Base-by-base conservation (phyloP, 106 monocot genomes). In the Allium cepa region DNA sequence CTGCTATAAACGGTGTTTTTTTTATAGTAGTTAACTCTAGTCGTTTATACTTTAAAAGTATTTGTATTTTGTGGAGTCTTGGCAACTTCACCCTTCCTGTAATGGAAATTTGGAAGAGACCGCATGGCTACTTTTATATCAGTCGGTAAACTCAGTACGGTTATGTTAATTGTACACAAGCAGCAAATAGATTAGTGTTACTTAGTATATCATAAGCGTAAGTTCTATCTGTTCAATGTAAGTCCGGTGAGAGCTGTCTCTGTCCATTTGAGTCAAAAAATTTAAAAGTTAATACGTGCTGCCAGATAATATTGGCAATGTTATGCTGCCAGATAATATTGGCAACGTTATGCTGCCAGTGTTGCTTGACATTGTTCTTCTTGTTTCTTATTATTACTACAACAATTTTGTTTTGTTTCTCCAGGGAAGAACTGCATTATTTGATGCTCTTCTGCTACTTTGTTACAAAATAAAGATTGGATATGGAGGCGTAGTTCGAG, bases 391-490 rank as follows among this genome's bases (percentile, higher is more conserved):
- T 46, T 64, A n/a, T n/a, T n/a, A 64, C 48, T 16, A 47, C 63
- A 46, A 48, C 3, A 36, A 1, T 4, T 4, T 49, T 10, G 7
- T 10, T 49, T 7, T 9, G 8, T 49, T 64, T 83, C 72, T 57
- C 64, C 82, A 97, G 96, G 92, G 96, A 82, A 88, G 96, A 78
- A 97, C 96, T 26, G 92, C 96, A 67, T 56, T 89, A 49, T 97
- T 91, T 91, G 96, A 92, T 70, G 78, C 96, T 57, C 55, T 89
- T 51, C 72, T 92, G 66, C 89, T 97, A 17, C 68, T 97, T 3
- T 92, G 88, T 62, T 86, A 97, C 61, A 82, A 73, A 76, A 87
- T 97, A 47, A 89, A 92, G 17, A 12, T 72, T 26, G 81, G 71
- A 47, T 97, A 88, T 73, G 88, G 84, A 26, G 86, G 86, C 47